Evolutionary conservation across 306 rosid species (phyloP).

Genomic region (Macrotyloma uniflorum): DNA sequence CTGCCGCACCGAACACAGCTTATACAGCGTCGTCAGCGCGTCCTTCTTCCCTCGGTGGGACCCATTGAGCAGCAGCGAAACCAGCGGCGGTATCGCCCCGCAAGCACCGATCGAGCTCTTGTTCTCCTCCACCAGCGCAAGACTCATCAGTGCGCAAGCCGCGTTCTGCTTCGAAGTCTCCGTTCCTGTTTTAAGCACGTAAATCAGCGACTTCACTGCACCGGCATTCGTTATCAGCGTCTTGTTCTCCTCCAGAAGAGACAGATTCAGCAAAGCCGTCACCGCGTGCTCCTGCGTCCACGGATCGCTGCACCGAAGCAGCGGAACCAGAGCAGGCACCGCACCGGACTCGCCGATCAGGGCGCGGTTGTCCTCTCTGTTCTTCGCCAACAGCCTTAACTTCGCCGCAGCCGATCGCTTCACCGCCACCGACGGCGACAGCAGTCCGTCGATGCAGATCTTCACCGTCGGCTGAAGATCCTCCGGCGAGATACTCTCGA

Average conservation of each 20-base stretch:
- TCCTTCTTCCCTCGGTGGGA: slow-evolving; percentile 82
- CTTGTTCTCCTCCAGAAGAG: slow-evolving; percentile 74
- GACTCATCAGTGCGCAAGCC: slow-evolving; percentile 77
- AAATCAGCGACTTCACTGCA: slow-evolving; percentile 69
- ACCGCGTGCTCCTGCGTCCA: slow-evolving; percentile 90
- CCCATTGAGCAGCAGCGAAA: slow-evolving; percentile 63
- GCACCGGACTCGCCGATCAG: slow-evolving; percentile 88
- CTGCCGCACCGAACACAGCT: slow-evolving; percentile 70
- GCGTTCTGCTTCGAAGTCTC: slow-evolving; percentile 90
- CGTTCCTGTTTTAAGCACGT: slow-evolving; percentile 76
- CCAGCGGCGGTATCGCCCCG: slow-evolving; percentile 81
- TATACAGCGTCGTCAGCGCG: slow-evolving; percentile 74
- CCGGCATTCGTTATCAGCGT: slow-evolving; percentile 65
- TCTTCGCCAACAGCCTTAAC: slow-evolving; percentile 77
- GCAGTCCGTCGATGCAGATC: slow-evolving; percentile 74
- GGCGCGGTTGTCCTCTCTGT: slow-evolving; percentile 70
- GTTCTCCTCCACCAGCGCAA: slow-evolving; percentile 76
- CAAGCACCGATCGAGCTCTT: slow-evolving; percentile 79
- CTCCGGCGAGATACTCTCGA: slow-evolving; percentile 89
- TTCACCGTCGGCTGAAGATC: slow-evolving; percentile 91
- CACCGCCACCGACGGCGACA: slow-evolving; percentile 65
- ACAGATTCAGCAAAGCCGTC: slow-evolving; percentile 76
- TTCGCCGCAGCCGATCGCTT: slow-evolving; percentile 88
- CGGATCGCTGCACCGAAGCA: slow-evolving; percentile 83
- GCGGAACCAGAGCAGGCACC: slow-evolving; percentile 67